Evolutionary conservation across 495 filamentous ascomycete species (phyloP), one percentile per base, ranked within the genome.

Genomic region (Lasiosphaeria miniovina): DNA sequence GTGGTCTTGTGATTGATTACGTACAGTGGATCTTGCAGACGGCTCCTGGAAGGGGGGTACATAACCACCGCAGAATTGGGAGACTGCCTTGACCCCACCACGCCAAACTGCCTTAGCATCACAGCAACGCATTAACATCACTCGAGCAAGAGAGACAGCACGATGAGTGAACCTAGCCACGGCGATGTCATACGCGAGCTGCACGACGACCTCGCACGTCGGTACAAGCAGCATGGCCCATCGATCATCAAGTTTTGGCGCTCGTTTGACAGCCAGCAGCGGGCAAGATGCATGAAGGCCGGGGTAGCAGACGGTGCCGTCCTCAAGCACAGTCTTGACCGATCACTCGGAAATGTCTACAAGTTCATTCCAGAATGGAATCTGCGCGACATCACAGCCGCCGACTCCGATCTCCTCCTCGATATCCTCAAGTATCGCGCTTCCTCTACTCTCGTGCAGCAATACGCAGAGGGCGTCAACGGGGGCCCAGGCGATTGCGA

Each of bases 321-420:
- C 11, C 59, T 69, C 40, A 54, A 59, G 48, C 51, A 68, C 52
- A 36, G 58, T 1, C 1, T 15, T 3, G 68, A 72, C 45, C 0
- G 0, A 7, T 62, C 71, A 4, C 10, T 72, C 34, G 73, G 68
- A 3, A 62, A 65, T 17, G 52, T 71, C 3, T 64, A 43, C 58
- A 68, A 68, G 11, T 4, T 75, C 12, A 53, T 71, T 0, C 73
- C 73, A 0, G 77, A 78, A 54, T 72, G 65, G 64, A 78, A 79
- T 51, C 57, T 78, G 32, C 68, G 58, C 1, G 73, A 79, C 45
- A 57, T 78, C 31, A 56, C 71, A 2, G 52, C 60, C 1, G 48
- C 70, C 0, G 62, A 52, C 10, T 67, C 74, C 2, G 69, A 75
- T 32, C 62, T 60, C 17, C 51, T 76, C 12, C 62, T 78, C 9